phyloP scores from a whole-genome alignment of 2,329 filamentous ascomycete species.

The Colletotrichum sp. region DNA sequence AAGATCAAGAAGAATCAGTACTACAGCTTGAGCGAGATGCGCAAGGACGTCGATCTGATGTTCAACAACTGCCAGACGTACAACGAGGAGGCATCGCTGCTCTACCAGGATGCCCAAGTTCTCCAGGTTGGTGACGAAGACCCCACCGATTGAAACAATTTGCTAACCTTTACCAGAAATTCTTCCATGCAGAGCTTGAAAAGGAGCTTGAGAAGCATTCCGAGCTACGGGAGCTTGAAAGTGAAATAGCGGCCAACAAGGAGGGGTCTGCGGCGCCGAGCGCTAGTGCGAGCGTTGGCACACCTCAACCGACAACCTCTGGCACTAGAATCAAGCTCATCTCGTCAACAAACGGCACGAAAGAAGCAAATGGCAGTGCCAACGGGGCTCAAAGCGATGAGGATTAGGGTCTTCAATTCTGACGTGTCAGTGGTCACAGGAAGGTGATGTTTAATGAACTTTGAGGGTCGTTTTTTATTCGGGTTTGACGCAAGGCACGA shows the following conservation, averaged over 20 bases:
- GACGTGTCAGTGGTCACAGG: not conserved
- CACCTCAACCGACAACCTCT: constrained; percentile 64
- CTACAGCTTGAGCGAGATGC: constrained; percentile 78
- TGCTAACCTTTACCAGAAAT: constrained; percentile 54
- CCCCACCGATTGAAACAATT: not conserved
- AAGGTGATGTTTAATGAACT: constrained; percentile 7
- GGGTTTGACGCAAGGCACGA: constrained; percentile 23
- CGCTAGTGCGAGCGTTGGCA: constrained; percentile 60
- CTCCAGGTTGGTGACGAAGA: constrained; percentile 73
- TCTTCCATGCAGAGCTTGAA: constrained; percentile 58
- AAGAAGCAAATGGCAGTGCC: constrained; percentile 31
- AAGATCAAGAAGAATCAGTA: constrained; percentile 98
- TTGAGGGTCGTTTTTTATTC: not conserved
- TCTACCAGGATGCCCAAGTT: constrained; percentile 89
- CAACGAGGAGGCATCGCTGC: constrained; percentile 92
- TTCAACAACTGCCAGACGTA: constrained; percentile 93
- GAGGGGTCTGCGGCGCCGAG: constrained; percentile 49
- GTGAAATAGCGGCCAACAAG: constrained; percentile 35
- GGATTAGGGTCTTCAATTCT: constrained; percentile 38
- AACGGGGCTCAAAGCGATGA: constrained; percentile 57
- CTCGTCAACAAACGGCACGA: constrained; percentile 40
- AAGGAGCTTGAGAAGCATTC: constrained; percentile 59
- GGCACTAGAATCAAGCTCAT: constrained; percentile 75
- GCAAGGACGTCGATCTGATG: constrained; percentile 81
- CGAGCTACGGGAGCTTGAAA: constrained; percentile 62